phyloP scores from a whole-genome alignment of 108 stramenopile species.

The Nannochloropsis gaditana region DNA sequence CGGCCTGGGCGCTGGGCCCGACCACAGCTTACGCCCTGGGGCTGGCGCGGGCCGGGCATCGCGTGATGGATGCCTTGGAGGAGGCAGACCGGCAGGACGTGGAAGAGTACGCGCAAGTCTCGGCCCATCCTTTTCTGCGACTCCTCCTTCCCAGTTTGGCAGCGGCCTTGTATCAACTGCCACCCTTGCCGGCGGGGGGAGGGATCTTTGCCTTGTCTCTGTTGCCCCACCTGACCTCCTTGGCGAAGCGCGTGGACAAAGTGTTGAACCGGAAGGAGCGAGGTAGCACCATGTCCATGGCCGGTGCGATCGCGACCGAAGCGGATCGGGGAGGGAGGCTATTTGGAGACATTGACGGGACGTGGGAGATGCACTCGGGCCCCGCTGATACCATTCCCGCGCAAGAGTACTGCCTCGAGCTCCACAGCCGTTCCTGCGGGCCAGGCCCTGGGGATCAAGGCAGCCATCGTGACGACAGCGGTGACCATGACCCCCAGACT shows the following conservation, averaged over 20 bases:
- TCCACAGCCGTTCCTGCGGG: neutral
- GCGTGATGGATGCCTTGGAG: neutral
- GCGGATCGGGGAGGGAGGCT: neutral
- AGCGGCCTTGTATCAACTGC: neutral
- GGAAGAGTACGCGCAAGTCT: neutral
- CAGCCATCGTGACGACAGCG: neutral
- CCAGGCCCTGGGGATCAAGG: neutral
- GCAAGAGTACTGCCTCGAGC: neutral
- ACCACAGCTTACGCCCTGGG: neutral
- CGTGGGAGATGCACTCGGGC: conserved; percentile 23
- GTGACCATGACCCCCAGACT: too few relatives aligned
- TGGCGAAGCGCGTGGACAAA: conserved; percentile 1
- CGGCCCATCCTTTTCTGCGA: neutral
- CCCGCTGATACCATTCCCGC: conserved; percentile 22
- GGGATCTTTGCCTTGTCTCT: neutral
- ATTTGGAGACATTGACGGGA: conserved; percentile 5
- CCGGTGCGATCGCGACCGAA: neutral
- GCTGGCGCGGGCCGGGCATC: neutral
- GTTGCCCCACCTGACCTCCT: neutral
- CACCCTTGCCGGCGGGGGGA: neutral
- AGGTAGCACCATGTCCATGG: neutral
- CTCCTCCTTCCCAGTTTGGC: neutral
- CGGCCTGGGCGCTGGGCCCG: neutral
- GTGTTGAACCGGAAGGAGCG: neutral
- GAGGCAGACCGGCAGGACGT: neutral